Percentiles rank a stretch among this genome's conserved stretches.
These are phyloP conservation scores for Globisporangium heterothallicum DNA, from an alignment of 352 stramenopile genomes.

Conservation along the genomic window DNA sequence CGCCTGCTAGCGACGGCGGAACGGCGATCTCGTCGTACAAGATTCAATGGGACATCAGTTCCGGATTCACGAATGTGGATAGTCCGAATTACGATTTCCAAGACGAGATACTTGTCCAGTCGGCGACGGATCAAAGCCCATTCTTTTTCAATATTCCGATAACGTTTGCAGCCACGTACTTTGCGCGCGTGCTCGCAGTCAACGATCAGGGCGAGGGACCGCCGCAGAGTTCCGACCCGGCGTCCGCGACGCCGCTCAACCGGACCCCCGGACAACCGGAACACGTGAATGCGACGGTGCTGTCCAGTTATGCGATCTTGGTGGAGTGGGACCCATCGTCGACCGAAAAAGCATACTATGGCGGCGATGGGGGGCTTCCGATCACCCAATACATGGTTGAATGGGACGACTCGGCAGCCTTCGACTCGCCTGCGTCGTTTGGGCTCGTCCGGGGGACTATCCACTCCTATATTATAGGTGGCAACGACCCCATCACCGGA, in stretches of 20 bases:
- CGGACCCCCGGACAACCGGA: constrained; percentile 73
- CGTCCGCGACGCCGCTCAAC: constrained; percentile 50
- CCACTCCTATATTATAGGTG: constrained; percentile 87
- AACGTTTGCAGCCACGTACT: constrained; percentile 57
- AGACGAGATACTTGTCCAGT: constrained; percentile 30
- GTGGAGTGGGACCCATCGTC: constrained; percentile 89
- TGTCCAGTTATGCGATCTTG: constrained; percentile 89
- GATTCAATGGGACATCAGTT: constrained; percentile 90
- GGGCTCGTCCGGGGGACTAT: constrained; percentile 42
- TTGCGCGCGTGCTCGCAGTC: constrained; percentile 86
- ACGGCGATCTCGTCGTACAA: constrained; percentile 78
- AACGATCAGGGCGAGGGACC: constrained; percentile 88
- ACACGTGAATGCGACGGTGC: constrained; percentile 50
- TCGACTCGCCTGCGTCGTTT: constrained; percentile 85
- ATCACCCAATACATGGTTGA: constrained; percentile 96
- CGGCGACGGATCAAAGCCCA: constrained; percentile 29
- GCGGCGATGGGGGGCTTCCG: constrained; percentile 86
- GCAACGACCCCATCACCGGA: constrained; percentile 90
- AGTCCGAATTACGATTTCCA: constrained; percentile 65
- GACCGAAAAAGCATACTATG: constrained; percentile 79
- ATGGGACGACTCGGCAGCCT: constrained; percentile 87
- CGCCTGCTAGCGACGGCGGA: constrained; percentile 65
- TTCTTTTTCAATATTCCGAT: constrained; percentile 93
- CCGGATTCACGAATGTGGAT: constrained; percentile 64
- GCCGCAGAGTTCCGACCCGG: constrained; percentile 37